phyloP scores from a whole-genome alignment of 345 rosid genomes.

The Dimocarpus longan region DNA sequence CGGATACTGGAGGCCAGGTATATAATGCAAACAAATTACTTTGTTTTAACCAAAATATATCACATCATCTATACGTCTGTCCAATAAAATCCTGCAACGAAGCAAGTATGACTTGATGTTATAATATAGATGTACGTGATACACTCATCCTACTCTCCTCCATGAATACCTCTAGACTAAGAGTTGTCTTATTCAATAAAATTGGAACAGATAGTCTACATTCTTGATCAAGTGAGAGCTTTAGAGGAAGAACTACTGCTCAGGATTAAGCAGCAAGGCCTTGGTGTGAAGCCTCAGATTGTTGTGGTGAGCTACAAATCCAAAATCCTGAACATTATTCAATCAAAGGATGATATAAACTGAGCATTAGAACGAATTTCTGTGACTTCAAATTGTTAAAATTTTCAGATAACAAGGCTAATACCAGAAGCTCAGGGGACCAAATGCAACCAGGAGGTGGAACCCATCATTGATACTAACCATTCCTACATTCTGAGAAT shows the following conservation, averaged over 20 bases:
- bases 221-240: slow-evolving; percentile 96
- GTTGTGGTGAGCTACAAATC: slow-evolving; percentile 60
- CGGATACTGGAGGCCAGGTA: slow-evolving; percentile 98
- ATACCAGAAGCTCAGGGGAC: slow-evolving; percentile 86
- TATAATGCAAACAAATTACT: not conserved
- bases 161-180: not conserved
- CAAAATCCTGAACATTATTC: not conserved
- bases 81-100: too few species aligned
- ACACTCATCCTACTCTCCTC: too few species aligned
- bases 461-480: slow-evolving; percentile 63
- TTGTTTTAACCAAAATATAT: too few species aligned
- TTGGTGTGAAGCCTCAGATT: slow-evolving; percentile 75
- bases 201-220: slow-evolving; percentile 77
- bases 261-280: slow-evolving; percentile 77
- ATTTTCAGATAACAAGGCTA: slow-evolving; percentile 59
- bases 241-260: slow-evolving; percentile 77
- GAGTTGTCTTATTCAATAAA: not conserved
- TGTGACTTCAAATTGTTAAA: not conserved
- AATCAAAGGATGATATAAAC: not conserved
- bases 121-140: too few species aligned
- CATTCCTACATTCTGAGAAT: slow-evolving; percentile 80
- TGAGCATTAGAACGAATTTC: not conserved
- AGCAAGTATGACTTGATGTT: too few species aligned
- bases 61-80: too few species aligned
- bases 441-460: slow-evolving; percentile 80